These are phyloP conservation scores for Fusarium miscanthi DNA, from an alignment of 2,329 filamentous ascomycete species.

Conservation along the genomic window DNA sequence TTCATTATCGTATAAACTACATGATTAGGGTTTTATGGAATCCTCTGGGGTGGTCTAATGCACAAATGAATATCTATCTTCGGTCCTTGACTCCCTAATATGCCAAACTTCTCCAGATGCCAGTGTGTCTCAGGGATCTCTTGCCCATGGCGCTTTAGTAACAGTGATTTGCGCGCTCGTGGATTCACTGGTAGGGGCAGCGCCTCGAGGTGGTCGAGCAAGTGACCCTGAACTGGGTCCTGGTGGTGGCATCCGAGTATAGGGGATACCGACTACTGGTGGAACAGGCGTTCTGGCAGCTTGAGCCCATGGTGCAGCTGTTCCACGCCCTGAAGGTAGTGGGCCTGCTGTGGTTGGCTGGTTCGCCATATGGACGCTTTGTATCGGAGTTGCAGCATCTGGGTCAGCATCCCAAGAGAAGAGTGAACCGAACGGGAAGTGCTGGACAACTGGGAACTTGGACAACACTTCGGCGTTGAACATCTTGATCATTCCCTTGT, in stretches of 20 bases:
- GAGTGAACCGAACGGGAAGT: conserved; percentile 86
- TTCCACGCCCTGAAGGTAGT: conserved; percentile 48
- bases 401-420: conserved; percentile 81
- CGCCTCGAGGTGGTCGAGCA: conserved; percentile 38
- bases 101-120: not conserved
- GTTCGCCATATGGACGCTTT: conserved; percentile 68
- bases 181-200: conserved; percentile 41
- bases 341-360: conserved; percentile 56
- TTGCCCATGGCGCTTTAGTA: conserved; percentile 62
- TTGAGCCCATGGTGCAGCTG: conserved; percentile 59
- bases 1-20: not conserved
- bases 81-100: conserved; percentile 6
- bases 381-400: conserved; percentile 60
- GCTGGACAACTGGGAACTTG: conserved; percentile 98
- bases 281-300: conserved; percentile 53
- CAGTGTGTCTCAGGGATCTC: conserved; percentile 34
- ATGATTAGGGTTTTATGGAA: not conserved
- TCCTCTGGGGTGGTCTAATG: conserved; percentile 31
- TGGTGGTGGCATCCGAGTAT: conserved; percentile 51
- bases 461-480: conserved; percentile 95
- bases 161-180: conserved; percentile 54
- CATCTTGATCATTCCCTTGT: conserved; percentile 99
- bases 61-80: conserved; percentile 22
- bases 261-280: conserved; percentile 53
- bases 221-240: conserved; percentile 45